Evolutionary conservation across 495 filamentous ascomycete genomes (phyloP).

Genomic region (Aspergillus nanangensis): DNA sequence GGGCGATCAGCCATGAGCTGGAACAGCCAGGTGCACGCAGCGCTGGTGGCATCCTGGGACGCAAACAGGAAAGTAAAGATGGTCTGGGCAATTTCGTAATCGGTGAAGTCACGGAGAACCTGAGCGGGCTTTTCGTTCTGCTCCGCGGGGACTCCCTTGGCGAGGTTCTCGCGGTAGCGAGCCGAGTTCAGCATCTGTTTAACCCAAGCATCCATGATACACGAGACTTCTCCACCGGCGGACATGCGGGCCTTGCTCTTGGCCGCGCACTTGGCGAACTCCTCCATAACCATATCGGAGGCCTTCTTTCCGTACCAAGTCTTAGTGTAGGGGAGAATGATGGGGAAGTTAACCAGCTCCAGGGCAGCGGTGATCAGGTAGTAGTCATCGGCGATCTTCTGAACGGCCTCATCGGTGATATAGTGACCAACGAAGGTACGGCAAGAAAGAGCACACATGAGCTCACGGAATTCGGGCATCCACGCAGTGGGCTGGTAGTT

Average conservation of each 20-base stretch:
- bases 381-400: constrained; percentile 96
- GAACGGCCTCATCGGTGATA: constrained; percentile 79
- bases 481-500: constrained; percentile 72
- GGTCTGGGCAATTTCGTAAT: constrained; percentile 92
- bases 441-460: constrained; percentile 92
- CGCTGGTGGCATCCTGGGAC: constrained; percentile 93
- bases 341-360: constrained; percentile 97
- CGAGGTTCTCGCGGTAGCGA: constrained; percentile 68
- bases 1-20: constrained; percentile 92
- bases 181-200: constrained; percentile 78
- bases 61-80: constrained; percentile 98
- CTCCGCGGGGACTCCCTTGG: constrained; percentile 61
- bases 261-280: constrained; percentile 87
- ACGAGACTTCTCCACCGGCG: constrained; percentile 79
- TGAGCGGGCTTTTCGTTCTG: constrained; percentile 72
- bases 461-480: constrained; percentile 90
- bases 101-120: constrained; percentile 79
- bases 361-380: constrained; percentile 94
- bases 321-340: constrained; percentile 94
- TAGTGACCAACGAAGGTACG: constrained; percentile 97
- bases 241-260: constrained; percentile 92
- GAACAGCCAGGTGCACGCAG: constrained; percentile 91
- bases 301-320: constrained; percentile 98
- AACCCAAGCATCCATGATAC: constrained; percentile 95
- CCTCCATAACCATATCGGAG: constrained; percentile 82